Evolutionary conservation across 768 basidiomycete genomes (phyloP), one percentile per base, ranked within the genome.

Genomic region (Termitomyces sp.): DNA sequence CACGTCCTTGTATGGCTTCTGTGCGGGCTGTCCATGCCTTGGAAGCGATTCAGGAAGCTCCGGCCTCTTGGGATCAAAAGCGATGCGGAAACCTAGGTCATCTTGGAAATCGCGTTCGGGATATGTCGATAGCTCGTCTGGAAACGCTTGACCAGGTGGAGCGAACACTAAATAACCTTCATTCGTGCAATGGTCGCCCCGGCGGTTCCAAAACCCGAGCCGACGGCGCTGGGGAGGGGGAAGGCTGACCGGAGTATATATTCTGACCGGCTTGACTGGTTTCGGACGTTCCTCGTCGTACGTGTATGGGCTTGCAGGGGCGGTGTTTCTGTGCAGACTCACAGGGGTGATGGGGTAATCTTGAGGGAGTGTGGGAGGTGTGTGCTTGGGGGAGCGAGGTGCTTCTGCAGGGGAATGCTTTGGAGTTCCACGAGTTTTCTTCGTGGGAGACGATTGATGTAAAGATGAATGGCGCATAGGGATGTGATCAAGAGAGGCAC

Each of bases 141-240:
- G 89, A 64, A 84, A 85, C n/a, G 79, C 77, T 49, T 71, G 69
- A 8, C 76, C 70, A 0, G 68, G 70, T 1, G 89, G 89, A 8
- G 86, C 88, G 57, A 85, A 89, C 33, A 91, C 88, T 62, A 89
- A 75, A 64, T 74, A 85, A 50, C 78, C 77, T 20, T 75, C 71
- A 23, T 69, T 55, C 23, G 85, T 87, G 52, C 88, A 77, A 63
- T 89, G 82, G 67, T 91, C 89, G 0, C 89, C 89, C 1, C 88
- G 82, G n/a, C 79, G 67, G 63, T 91, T 91, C 89, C 89, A 91
- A 63, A 75, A 83, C 1, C 89, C 89, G 9, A 75, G 55, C 59
- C 76, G 73, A 18, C 47, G 54, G 23, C 60, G 61, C 66, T 35
- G 71, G 55, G 56, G 58, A 18, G 69, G 60, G 13, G 74, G 75